These are phyloP conservation scores for Hyphopichia khmerensis DNA, from an alignment of 1,139 yeast genomes.

Conservation along the genomic window DNA sequence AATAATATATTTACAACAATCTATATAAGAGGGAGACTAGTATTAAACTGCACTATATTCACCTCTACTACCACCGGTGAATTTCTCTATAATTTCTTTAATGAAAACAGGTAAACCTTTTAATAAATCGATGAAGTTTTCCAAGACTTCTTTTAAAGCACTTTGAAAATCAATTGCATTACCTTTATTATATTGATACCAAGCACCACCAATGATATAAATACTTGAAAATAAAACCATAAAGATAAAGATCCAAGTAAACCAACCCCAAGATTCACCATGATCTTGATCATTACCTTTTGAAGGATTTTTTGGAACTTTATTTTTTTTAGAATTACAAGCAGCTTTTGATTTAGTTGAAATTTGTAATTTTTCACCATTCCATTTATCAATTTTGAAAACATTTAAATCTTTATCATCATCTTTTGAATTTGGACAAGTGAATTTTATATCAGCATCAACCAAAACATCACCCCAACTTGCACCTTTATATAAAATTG, in stretches of 20 bases:
- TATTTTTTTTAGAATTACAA: slow-evolving; percentile 26
- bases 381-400: slow-evolving; percentile 31
- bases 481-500: slow-evolving; percentile 51
- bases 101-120: slow-evolving; percentile 70
- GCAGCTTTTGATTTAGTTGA: slow-evolving; percentile 35
- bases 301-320: slow-evolving; percentile 9
- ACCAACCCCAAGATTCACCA: slow-evolving; percentile 71
- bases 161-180: slow-evolving; percentile 51
- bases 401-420: slow-evolving; percentile 25
- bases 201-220: slow-evolving; percentile 77
- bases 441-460: slow-evolving; percentile 49
- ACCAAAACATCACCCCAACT: slow-evolving; percentile 68
- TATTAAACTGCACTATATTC: slow-evolving; percentile 79
- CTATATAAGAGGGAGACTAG: background rate
- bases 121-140: slow-evolving; percentile 57
- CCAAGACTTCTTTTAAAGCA: slow-evolving; percentile 71
- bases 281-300: slow-evolving; percentile 16
- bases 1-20: background rate
- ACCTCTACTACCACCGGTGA: slow-evolving; percentile 75
- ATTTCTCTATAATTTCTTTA: slow-evolving; percentile 65
- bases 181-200: slow-evolving; percentile 63
- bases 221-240: slow-evolving; percentile 66
- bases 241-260: slow-evolving; percentile 70
- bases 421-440: slow-evolving; percentile 45
- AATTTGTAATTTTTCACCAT: slow-evolving; percentile 24